Base-by-base conservation (phyloP, 148 eudicot species). In the Camellia japonica region DNA sequence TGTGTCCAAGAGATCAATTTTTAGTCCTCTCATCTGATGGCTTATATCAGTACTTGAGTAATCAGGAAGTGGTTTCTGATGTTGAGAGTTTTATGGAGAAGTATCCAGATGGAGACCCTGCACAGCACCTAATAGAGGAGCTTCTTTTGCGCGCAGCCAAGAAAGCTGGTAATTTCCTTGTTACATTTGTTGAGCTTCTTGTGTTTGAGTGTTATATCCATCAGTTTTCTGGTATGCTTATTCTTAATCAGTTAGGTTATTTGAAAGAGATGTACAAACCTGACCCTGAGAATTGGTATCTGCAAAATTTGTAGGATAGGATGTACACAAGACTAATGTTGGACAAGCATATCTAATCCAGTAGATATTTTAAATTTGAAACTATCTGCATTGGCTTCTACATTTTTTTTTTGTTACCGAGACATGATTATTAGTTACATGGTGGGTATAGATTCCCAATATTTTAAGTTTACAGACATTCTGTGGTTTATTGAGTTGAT, bases 71-170 rank as follows among this genome's bases (percentile, higher is more conserved):
- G 60, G 98, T 97, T 83, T 88, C 93, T 80, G 85, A 86, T 84
- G 97, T 97, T 47, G 95, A 91, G 80, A 91, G 81, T 83, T 94
- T 97, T 84, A 82, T 94, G 92, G 98, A 97, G 86, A 92, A 80
- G 85, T 92, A 85, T 79, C 99, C 98, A 10, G 99, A 97, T 86
- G 99, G 99, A 73, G 99, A 97, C 85, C 99, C 99, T 52, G 99
- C 99, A 66, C 99, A 97, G 70, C 98, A 97, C 91, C 85, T 97
- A 64, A 97, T 97, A 83, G 98, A 97, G 86, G 99, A 94, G 89
- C 97, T 97, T 83, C 93, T 97, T 68, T 73, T 87, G 75, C 96
- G 99, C 74, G 99, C 99, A 71, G 99, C 99, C 69, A 97, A 90
- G 79, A 97, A 97, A 97, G 99, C 99, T 76, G 99, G 99, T 97